Evolutionary conservation across 495 filamentous ascomycete genomes (phyloP), one percentile per base, ranked within the genome.

Genomic region (Aspergillus haitiensis): DNA sequence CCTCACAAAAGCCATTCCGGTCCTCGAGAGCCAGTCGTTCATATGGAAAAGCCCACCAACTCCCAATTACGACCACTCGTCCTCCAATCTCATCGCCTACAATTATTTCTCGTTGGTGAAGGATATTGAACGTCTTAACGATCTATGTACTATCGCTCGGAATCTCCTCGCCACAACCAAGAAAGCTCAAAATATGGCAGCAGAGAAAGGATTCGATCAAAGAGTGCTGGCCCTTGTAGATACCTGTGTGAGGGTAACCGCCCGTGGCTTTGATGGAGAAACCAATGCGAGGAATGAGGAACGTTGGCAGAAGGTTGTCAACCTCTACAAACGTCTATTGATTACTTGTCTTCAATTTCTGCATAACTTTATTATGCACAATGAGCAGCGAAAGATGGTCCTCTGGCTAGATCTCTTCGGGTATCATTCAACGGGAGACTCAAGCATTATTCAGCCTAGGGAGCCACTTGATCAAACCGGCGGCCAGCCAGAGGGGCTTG

Each of bases 281-380:
- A 81, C 84, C 13, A 83, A 83, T 53, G 79, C 82, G 44, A 76
- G 78, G 45, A 85, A 85, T 37, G 86, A 89, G 66, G 81, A 86
- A 55, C 83, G 84, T 49, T 89, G 85, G 86, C 82, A 86, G 64
- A 87, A 87, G 66, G 83, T 95, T 27, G 88, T 91, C 58, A 87
- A 89, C 52, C 72, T 79, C 16, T 81, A 92, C 74, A 97, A 97
- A 72, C 93, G 92, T 67, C 81, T 96, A 4, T 79, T 97, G 32
- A 92, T 96, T 21, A 94, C 90, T 0, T 89, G 88, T 52, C 81
- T 97, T 11, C 93, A 97, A 71, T 91, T 93, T 67, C 83, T 93
- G 32, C 92, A 96, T 68, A 97, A 97, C 66, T 88, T 93, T 72
- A 89, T 92, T 32, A 90, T 91, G 74, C 88, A 91, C 63, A 96